These are phyloP conservation scores for Salix suchowensis DNA, from an alignment of 345 rosid genomes.

Conservation along the genomic window DNA sequence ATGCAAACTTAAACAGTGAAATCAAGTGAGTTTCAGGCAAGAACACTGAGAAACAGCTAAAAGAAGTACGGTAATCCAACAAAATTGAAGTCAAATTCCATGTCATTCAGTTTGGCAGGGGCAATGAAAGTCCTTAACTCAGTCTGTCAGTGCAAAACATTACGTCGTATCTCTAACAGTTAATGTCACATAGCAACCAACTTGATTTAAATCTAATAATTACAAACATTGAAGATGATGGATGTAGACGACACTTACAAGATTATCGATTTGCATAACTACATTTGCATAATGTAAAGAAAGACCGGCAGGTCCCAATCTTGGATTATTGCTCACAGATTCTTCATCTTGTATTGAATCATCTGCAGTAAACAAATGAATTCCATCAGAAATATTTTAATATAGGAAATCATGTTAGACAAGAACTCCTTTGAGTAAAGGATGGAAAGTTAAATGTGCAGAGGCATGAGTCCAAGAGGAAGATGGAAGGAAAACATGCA, in stretches of 20 bases:
- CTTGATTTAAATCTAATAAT: not conserved
- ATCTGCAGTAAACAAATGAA: conserved; percentile 11
- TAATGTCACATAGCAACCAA: not conserved
- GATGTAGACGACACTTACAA: conserved; percentile 45
- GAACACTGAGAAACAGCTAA: too few relatives aligned
- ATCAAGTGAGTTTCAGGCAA: too few relatives aligned
- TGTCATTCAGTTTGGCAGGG: too few relatives aligned
- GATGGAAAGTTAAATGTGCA: not conserved
- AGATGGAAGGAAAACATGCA: not conserved
- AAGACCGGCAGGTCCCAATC: conserved; percentile 79
- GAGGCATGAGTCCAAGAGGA: not conserved
- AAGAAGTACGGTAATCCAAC: too few relatives aligned
- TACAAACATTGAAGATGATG: not conserved
- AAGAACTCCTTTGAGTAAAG: not conserved
- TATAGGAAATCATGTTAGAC: not conserved
- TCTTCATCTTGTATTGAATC: not conserved
- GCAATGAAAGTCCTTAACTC: too few relatives aligned
- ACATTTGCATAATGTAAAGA: conserved; percentile 83
- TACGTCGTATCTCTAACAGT: too few relatives aligned
- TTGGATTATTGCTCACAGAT: conserved; percentile 21
- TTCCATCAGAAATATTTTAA: not conserved
- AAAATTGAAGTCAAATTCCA: too few relatives aligned
- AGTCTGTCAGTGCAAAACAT: too few relatives aligned
- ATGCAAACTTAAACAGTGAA: too few relatives aligned
- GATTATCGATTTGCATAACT: conserved; percentile 65